A percentile compares a stretch with the other conserved stretches of the same genome.
Conservation (phyloP, 495 filamentous ascomycete species). For the Annulohypoxylon bovei region DNA sequence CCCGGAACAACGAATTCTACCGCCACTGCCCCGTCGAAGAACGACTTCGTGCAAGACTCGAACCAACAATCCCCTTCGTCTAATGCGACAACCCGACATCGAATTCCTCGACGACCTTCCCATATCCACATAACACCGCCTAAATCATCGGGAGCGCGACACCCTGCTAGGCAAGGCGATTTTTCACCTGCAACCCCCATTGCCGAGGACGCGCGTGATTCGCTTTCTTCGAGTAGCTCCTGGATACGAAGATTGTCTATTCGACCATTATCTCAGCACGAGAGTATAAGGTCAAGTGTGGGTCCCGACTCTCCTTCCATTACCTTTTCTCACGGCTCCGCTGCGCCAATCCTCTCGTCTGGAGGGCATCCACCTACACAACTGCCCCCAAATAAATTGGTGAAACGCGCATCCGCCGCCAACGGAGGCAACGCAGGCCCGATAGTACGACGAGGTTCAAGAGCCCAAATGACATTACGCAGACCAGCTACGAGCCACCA, state of each 20-base stretch:
- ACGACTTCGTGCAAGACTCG: conserved; percentile 50
- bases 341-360: conserved; percentile 68
- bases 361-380: conserved; percentile 55
- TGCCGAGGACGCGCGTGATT: conserved; percentile 55
- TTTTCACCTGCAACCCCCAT: conserved; percentile 43
- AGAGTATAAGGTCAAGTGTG: conserved; percentile 71
- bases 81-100: conserved; percentile 43
- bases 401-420: conserved; percentile 79
- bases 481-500: conserved; percentile 91
- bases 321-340: conserved; percentile 75
- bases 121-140: conserved; percentile 49
- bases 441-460: conserved; percentile 55
- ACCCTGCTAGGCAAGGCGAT: conserved; percentile 56
- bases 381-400: conserved; percentile 80
- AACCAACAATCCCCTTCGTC: conserved; percentile 41
- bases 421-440: conserved; percentile 57
- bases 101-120: conserved; percentile 47
- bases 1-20: conserved; percentile 53
- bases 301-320: conserved; percentile 75
- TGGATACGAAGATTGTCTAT: conserved; percentile 81
- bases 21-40: conserved; percentile 43
- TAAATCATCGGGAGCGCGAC: conserved; percentile 48
- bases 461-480: conserved; percentile 67
- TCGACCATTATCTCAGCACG: conserved; percentile 75
- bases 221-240: conserved; percentile 68